phyloP scores from a whole-genome alignment of 2,329 filamentous ascomycete genomes.

The Microsporum audouinii region DNA sequence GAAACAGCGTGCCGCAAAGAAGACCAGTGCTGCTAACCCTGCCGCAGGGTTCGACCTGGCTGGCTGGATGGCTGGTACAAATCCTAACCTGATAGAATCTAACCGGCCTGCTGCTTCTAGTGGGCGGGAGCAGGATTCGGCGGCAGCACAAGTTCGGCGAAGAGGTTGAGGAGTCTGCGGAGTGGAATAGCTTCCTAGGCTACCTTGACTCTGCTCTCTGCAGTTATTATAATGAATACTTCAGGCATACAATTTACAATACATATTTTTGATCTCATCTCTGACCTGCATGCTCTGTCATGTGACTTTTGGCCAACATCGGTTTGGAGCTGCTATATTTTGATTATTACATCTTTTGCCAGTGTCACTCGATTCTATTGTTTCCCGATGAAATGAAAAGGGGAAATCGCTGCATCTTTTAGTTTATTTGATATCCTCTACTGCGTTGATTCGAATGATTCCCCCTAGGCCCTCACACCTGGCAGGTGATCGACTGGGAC shows the following conservation, averaged over 20 bases:
- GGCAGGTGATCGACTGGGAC: slow-evolving; percentile 10
- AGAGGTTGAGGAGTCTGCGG: slow-evolving; percentile 5
- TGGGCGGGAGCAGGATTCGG: neutral
- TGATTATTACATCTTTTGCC: too few species aligned
- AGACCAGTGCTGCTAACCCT: slow-evolving; percentile 34
- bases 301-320: too few species aligned
- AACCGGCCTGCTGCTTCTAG: slow-evolving; percentile 23
- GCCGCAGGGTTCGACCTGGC: slow-evolving; percentile 57
- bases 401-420: too few species aligned
- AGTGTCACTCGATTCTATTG: too few species aligned
- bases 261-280: too few species aligned
- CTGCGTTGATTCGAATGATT: slow-evolving; percentile 1
- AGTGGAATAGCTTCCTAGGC: neutral
- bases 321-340: too few species aligned
- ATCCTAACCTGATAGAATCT: slow-evolving; percentile 21
- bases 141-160: neutral
- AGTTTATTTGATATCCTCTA: too few species aligned
- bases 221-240: too few species aligned
- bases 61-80: slow-evolving; percentile 54
- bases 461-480: slow-evolving; percentile 4
- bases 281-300: too few species aligned
- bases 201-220: neutral
- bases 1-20: slow-evolving; percentile 51
- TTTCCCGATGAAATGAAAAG: too few species aligned
- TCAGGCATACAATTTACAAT: too few species aligned